Evolutionary conservation across 805 yeast species (phyloP).

Genomic region (Sugiyamaella lignohabitans): DNA sequence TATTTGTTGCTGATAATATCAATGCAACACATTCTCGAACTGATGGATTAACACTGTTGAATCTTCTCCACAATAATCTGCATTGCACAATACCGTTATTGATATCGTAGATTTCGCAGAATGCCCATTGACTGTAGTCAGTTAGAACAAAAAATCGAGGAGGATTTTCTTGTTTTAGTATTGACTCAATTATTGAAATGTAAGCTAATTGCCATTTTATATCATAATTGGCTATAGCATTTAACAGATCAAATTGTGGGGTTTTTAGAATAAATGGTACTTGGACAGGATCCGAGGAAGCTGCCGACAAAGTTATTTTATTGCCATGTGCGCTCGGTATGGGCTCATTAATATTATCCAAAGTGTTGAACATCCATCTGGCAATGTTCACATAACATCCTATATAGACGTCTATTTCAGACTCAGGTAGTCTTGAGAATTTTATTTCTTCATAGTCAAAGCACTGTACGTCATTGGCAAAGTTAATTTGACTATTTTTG

Average conservation of each 20-base stretch:
- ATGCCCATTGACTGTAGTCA: constrained; percentile 15
- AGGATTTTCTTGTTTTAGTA: neutral
- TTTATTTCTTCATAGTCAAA: neutral
- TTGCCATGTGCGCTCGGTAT: too few relatives aligned
- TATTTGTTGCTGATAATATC: neutral
- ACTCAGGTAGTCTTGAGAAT: neutral
- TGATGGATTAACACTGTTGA: constrained; percentile 7
- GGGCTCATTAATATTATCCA: neutral
- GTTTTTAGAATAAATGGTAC: too few relatives aligned
- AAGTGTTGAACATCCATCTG: constrained; percentile 4
- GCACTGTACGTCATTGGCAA: too few relatives aligned
- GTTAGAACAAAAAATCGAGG: constrained; percentile 5
- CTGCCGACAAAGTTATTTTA: neutral
- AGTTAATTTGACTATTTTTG: too few relatives aligned
- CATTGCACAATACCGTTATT: neutral
- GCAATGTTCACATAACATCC: constrained; percentile 2
- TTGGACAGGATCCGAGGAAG: too few relatives aligned
- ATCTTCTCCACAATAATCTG: constrained; percentile 3
- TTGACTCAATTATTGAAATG: neutral
- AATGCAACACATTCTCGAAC: constrained; percentile 11
- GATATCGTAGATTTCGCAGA: constrained; percentile 3
- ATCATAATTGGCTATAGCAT: neutral
- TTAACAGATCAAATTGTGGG: neutral
- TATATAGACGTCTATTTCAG: neutral
- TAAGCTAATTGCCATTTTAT: neutral